Evolutionary conservation across 495 filamentous ascomycete genomes (phyloP).

Genomic region (Aspergillus saccharolyticus): DNA sequence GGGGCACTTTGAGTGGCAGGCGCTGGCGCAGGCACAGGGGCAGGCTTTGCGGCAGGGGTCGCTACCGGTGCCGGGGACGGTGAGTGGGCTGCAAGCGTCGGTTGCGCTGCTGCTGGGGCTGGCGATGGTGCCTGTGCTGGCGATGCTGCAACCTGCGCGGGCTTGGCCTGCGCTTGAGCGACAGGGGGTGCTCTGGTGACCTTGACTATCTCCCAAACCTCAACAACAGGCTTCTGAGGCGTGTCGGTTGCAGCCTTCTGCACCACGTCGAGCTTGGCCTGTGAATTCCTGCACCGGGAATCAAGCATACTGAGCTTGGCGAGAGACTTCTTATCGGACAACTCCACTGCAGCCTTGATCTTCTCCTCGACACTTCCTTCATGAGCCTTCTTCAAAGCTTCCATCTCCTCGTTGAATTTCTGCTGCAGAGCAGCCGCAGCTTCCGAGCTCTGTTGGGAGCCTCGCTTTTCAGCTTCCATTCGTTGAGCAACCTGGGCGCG

Average conservation of each 20-base stretch:
- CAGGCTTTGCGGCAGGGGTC: constrained; percentile 13
- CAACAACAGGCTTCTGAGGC: constrained; percentile 69
- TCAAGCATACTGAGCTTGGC: constrained; percentile 78
- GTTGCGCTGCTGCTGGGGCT: constrained; percentile 24
- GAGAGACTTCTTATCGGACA: constrained; percentile 56
- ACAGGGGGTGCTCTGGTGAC: constrained; percentile 56
- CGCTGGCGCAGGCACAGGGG: constrained; percentile 5
- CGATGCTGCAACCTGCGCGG: constrained; percentile 24
- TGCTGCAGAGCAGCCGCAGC: constrained; percentile 34
- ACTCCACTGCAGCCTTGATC: constrained; percentile 40
- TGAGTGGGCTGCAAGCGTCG: constrained; percentile 19
- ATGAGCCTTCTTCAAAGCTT: constrained; percentile 59
- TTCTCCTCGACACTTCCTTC: constrained; percentile 37
- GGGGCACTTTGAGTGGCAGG: constrained; percentile 19
- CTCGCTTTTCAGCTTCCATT: constrained; percentile 53
- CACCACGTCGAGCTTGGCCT: constrained; percentile 72
- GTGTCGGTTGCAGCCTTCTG: constrained; percentile 77
- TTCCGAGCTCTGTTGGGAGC: constrained; percentile 31
- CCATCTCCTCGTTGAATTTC: constrained; percentile 52
- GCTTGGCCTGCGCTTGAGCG: constrained; percentile 30
- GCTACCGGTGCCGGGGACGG: constrained; percentile 13
- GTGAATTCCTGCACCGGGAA: constrained; percentile 55
- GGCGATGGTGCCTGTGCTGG: constrained; percentile 26
- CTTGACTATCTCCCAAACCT: constrained; percentile 81
- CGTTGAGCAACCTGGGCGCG: constrained; percentile 51